Percentiles rank a stretch among this genome's conserved stretches.
Evolutionary conservation across 2,329 filamentous ascomycete genomes (phyloP).

Genomic region (Nothophaeocryptopus gaeumannii): DNA sequence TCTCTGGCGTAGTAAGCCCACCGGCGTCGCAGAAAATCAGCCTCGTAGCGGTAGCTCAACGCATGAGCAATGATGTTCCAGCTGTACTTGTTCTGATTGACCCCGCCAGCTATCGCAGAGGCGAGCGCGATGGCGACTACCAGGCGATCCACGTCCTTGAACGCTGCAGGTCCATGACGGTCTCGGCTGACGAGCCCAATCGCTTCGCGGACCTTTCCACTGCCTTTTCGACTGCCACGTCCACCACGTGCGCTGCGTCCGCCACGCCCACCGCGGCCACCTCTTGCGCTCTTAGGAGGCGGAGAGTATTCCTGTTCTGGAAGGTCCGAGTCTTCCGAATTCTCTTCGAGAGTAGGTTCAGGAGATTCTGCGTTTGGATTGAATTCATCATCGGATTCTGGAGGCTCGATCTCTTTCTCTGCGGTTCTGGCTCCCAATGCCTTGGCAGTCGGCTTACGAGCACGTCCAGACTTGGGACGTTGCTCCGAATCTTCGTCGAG

Average conservation of each 20-base stretch:
- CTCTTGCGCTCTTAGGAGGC: too few species aligned
- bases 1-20: conserved; percentile 34
- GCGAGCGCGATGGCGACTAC: conserved; percentile 34
- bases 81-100: conserved; percentile 35
- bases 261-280: too few species aligned
- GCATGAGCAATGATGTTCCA: conserved; percentile 43
- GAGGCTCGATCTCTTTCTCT: conserved; percentile 1
- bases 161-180: conserved; percentile 17
- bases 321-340: too few species aligned
- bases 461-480: too few species aligned
- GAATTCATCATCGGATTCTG: conserved; percentile 13
- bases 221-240: not conserved
- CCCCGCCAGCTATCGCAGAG: conserved; percentile 35
- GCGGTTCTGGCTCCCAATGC: not conserved
- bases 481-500: too few species aligned
- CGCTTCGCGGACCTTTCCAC: not conserved
- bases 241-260: not conserved
- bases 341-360: too few species aligned
- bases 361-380: conserved; percentile 3
- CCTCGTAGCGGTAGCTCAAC: conserved; percentile 38
- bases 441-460: too few species aligned
- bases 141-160: conserved; percentile 33
- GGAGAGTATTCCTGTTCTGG: too few species aligned
- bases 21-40: conserved; percentile 38
- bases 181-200: conserved; percentile 15